Conservation (phyloP, 108 stramenopile species). For the Skeletonema tropicum region DNA sequence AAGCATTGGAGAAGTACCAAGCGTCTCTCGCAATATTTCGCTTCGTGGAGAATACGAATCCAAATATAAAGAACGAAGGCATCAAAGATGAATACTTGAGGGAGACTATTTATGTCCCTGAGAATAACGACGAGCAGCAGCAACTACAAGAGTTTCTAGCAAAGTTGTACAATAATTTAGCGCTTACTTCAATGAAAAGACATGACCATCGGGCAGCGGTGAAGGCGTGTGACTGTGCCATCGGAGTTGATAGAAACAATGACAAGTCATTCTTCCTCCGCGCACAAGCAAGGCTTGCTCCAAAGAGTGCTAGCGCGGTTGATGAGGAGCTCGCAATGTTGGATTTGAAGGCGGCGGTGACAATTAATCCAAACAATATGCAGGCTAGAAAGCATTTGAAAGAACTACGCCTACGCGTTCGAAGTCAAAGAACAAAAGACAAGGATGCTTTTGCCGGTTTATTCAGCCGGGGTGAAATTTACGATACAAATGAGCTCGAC, state of each 20-base stretch:
- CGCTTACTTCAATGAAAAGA: slow-evolving; percentile 29
- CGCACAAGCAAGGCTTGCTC: slow-evolving; percentile 35
- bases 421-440: slow-evolving; percentile 26
- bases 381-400: slow-evolving; percentile 22
- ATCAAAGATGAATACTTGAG: slow-evolving; percentile 49
- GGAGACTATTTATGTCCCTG: slow-evolving; percentile 24
- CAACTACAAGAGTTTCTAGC: slow-evolving; percentile 25
- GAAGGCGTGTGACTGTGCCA: slow-evolving; percentile 46
- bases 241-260: slow-evolving; percentile 27
- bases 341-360: slow-evolving; percentile 40
- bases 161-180: slow-evolving; percentile 49
- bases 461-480: slow-evolving; percentile 50
- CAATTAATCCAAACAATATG: slow-evolving; percentile 27
- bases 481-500: slow-evolving; percentile 25
- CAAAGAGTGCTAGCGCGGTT: slow-evolving; percentile 34
- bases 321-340: slow-evolving; percentile 39
- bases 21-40: slow-evolving; percentile 40
- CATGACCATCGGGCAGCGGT: slow-evolving; percentile 29
- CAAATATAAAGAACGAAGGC: slow-evolving; percentile 33
- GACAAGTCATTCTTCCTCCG: slow-evolving; percentile 46
- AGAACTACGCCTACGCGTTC: slow-evolving; percentile 1
- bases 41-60: slow-evolving; percentile 43
- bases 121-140: slow-evolving; percentile 16
- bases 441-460: slow-evolving; percentile 41
- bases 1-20: slow-evolving; percentile 47